These are phyloP conservation scores for Colletotrichum agaves DNA, from an alignment of 2,329 filamentous ascomycete genomes.

Conservation along the genomic window DNA sequence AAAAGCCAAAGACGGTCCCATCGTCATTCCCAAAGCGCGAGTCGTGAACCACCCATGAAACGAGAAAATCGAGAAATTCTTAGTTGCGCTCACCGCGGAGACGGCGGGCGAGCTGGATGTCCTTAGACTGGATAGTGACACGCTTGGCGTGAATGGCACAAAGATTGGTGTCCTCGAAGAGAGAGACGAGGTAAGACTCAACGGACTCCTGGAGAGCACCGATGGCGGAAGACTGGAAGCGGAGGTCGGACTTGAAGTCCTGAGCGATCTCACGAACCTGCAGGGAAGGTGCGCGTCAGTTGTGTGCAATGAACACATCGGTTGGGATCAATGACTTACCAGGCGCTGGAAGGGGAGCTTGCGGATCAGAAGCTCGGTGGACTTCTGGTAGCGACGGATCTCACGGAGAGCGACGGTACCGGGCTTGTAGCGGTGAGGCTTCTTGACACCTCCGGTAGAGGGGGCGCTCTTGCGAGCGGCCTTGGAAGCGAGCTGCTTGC, in stretches of 20 bases:
- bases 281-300: slow-evolving; percentile 34
- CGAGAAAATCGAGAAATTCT: slow-evolving; percentile 48
- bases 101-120: slow-evolving; percentile 95
- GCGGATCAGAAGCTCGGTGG: slow-evolving; percentile 88
- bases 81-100: slow-evolving; percentile 94
- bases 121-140: slow-evolving; percentile 97
- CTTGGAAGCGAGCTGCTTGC: slow-evolving; percentile 99
- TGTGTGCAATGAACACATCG: not conserved
- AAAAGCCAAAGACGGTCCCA: slow-evolving; percentile 42
- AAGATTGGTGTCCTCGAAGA: slow-evolving; percentile 98
- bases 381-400: slow-evolving; percentile 93
- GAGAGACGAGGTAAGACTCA: slow-evolving; percentile 97
- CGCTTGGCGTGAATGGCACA: slow-evolving; percentile 99
- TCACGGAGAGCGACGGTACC: slow-evolving; percentile 91
- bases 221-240: slow-evolving; percentile 98
- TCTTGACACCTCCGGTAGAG: slow-evolving; percentile 97
- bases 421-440: slow-evolving; percentile 88
- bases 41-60: slow-evolving; percentile 53
- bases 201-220: slow-evolving; percentile 98
- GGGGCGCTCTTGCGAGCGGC: slow-evolving; percentile 98
- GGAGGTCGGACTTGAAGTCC: slow-evolving; percentile 94
- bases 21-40: slow-evolving; percentile 52
- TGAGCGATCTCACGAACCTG: slow-evolving; percentile 93
- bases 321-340: slow-evolving; percentile 58
- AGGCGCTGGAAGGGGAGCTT: slow-evolving; percentile 98